phyloP scores from a whole-genome alignment of 257 asterid species.

The Schizonepeta tenuifolia region DNA sequence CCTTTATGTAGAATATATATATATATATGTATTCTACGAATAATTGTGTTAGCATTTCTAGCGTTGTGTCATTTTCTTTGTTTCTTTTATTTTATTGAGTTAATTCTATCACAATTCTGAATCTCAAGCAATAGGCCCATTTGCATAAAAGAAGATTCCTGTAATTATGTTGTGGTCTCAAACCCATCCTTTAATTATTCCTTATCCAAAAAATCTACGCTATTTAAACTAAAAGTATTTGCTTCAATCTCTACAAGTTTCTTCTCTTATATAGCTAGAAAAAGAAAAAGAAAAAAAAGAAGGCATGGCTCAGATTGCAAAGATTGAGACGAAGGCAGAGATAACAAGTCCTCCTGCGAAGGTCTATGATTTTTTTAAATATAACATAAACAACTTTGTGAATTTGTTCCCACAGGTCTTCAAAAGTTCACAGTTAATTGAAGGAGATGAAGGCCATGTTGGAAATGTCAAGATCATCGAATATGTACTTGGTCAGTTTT shows the following conservation, averaged over 20 bases:
- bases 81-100: no score
- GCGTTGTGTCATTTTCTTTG: no score
- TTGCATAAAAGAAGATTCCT: no score
- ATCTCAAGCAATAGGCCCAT: no score
- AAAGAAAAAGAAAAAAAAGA: not conserved
- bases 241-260: not conserved
- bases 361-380: constrained; percentile 30
- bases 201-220: not conserved
- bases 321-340: constrained; percentile 35
- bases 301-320: constrained; percentile 46
- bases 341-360: constrained; percentile 33
- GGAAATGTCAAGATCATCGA: constrained; percentile 33
- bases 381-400: constrained; percentile 9
- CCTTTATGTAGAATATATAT: no score
- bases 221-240: not conserved
- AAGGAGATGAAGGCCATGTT: constrained; percentile 42
- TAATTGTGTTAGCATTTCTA: no score
- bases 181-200: not conserved
- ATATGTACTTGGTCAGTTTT: constrained; percentile 32
- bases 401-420: constrained; percentile 26
- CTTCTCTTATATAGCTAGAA: not conserved
- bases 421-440: constrained; percentile 20
- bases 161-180: no score
- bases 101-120: no score
- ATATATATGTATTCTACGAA: no score